These are phyloP conservation scores for Globisporangium paroecandrum DNA, from an alignment of 352 stramenopile genomes.

Conservation along the genomic window DNA sequence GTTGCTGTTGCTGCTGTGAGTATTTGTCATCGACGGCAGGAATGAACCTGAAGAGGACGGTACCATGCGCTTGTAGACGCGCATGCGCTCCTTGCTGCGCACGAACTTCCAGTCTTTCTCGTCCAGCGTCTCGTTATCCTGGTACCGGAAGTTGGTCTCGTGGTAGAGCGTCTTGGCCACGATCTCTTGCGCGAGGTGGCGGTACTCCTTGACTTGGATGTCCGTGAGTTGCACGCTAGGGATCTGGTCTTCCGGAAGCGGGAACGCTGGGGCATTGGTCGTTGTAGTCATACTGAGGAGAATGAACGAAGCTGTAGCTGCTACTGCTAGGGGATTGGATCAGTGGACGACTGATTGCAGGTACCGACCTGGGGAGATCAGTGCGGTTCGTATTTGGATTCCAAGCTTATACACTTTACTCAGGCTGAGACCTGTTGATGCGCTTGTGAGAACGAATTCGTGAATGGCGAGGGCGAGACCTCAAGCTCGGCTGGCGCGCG, in stretches of 20 bases:
- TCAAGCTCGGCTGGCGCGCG: too few species aligned
- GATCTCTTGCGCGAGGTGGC: constrained; percentile 33
- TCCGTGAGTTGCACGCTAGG: constrained; percentile 25
- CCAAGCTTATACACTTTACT: too few species aligned
- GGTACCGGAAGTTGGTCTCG: constrained; percentile 30
- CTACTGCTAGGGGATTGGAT: too few species aligned
- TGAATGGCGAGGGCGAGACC: too few species aligned
- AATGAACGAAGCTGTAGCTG: background rate
- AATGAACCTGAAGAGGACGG: background rate
- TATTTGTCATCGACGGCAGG: too few species aligned
- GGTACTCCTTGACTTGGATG: constrained; percentile 29
- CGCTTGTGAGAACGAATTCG: too few species aligned
- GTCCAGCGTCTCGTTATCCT: constrained; percentile 17
- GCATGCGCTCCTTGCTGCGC: constrained; percentile 30
- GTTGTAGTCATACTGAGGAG: background rate
- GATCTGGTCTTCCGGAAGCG: constrained; percentile 13
- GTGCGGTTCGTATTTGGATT: too few species aligned
- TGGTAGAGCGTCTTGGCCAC: constrained; percentile 43
- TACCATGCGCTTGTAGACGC: constrained; percentile 32
- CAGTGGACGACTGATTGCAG: too few species aligned
- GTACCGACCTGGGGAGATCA: too few species aligned
- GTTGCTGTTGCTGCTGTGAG: background rate
- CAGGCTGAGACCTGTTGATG: too few species aligned
- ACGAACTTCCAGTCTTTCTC: constrained; percentile 32
- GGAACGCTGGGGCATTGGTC: constrained; percentile 11